phyloP scores from a whole-genome alignment of 1,284 basidiomycete genomes.

The Microbotryum intermedium region DNA sequence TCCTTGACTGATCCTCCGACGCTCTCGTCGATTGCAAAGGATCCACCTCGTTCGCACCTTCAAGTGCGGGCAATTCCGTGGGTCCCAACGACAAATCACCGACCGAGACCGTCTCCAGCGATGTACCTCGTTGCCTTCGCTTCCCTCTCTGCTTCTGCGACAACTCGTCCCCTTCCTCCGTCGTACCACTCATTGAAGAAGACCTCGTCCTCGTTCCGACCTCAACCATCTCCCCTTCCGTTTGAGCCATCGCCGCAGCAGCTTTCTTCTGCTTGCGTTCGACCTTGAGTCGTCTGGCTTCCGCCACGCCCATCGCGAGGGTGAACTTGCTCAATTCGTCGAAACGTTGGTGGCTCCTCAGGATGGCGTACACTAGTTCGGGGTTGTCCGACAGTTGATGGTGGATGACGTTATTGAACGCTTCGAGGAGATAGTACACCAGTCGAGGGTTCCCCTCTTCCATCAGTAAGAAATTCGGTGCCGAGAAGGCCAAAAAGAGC shows the following conservation, averaged over 20 bases:
- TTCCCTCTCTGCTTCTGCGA: conserved; percentile 84
- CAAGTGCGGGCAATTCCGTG: not conserved
- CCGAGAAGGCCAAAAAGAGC: conserved; percentile 80
- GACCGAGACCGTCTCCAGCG: conserved; percentile 44
- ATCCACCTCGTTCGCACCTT: too few relatives aligned
- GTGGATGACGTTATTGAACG: conserved; percentile 72
- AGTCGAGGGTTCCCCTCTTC: conserved; percentile 89
- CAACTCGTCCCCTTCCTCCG: conserved; percentile 40
- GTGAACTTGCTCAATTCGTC: conserved; percentile 84
- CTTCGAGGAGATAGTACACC: conserved; percentile 80
- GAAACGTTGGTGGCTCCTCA: conserved; percentile 71
- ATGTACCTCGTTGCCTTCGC: conserved; percentile 52
- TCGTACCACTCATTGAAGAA: not conserved
- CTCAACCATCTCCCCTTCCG: not conserved
- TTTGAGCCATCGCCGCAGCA: not conserved
- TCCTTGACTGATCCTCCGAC: too few relatives aligned
- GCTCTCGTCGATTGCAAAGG: too few relatives aligned
- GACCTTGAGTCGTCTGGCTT: conserved; percentile 68
- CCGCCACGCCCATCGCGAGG: conserved; percentile 66
- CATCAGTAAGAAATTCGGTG: conserved; percentile 75
- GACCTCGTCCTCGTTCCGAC: not conserved
- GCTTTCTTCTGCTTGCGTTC: conserved; percentile 43
- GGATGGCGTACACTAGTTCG: conserved; percentile 74
- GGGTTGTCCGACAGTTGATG: conserved; percentile 52
- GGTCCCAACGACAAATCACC: not conserved